Conservation (phyloP, 2,329 filamentous ascomycete genomes). For the Sporothrix luriei region DNA sequence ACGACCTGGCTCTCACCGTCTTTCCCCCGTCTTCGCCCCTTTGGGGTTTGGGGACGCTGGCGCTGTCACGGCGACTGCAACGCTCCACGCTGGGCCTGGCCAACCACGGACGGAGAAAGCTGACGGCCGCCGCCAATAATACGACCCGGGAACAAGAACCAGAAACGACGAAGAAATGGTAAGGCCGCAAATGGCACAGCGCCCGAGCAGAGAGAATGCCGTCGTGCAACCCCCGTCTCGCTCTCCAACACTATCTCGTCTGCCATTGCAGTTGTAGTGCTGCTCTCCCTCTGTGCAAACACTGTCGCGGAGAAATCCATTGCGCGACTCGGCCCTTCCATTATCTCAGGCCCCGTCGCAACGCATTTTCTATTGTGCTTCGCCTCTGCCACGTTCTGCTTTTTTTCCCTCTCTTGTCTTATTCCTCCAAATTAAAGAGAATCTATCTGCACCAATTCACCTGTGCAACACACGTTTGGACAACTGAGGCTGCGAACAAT, state of each 20-base stretch:
- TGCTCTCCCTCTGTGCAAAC: neutral
- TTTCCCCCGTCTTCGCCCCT: neutral
- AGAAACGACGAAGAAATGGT: neutral
- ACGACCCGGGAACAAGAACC: neutral
- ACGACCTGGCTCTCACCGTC: neutral
- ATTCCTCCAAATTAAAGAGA: neutral
- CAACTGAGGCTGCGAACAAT: neutral
- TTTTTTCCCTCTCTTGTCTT: too few species aligned
- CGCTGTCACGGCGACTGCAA: conserved; percentile 15
- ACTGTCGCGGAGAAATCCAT: neutral
- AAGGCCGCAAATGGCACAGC: neutral
- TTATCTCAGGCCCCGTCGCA: conserved; percentile 18
- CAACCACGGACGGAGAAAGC: neutral
- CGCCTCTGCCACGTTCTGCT: neutral
- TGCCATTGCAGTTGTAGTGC: neutral
- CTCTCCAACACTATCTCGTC: neutral
- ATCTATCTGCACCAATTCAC: too few species aligned
- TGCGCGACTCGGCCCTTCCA: neutral
- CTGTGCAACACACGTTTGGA: neutral
- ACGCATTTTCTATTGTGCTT: neutral
- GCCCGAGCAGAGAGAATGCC: neutral
- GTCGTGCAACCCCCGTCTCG: neutral
- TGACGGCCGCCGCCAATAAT: conserved; percentile 3
- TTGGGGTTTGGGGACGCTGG: neutral
- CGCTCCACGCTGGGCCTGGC: neutral